These are phyloP conservation scores for Botryotinia calthae DNA, from an alignment of 2,329 filamentous ascomycete genomes.

Conservation along the genomic window DNA sequence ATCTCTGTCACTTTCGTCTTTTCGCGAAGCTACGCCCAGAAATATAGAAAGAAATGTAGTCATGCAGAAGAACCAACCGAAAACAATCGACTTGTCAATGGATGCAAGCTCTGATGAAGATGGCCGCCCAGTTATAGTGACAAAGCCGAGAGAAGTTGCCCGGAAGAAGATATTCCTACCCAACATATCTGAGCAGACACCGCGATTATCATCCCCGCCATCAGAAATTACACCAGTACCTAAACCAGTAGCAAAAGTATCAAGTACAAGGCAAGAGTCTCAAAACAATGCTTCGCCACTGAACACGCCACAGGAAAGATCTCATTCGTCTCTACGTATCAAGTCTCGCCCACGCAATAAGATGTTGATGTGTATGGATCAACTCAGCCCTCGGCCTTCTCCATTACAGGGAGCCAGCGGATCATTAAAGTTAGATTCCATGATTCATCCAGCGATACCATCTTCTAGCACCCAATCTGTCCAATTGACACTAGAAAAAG, in stretches of 20 bases:
- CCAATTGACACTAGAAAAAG: not conserved
- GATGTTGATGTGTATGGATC: constrained; percentile 38
- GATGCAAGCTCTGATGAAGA: constrained; percentile 14
- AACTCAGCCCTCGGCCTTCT: constrained; percentile 24
- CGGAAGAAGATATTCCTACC: not conserved
- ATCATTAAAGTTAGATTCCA: not conserved
- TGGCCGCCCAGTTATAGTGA: not conserved
- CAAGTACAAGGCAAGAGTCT: not conserved
- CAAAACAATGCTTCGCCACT: not conserved
- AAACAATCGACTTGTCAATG: constrained; percentile 10
- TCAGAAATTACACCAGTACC: not conserved
- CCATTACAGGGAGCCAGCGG: not conserved
- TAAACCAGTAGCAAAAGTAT: not conserved
- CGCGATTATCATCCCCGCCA: not conserved
- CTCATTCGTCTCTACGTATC: constrained; percentile 34
- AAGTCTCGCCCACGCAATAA: constrained; percentile 33
- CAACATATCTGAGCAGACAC: not conserved
- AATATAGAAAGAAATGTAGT: not conserved
- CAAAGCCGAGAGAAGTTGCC: not conserved
- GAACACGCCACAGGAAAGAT: constrained; percentile 7
- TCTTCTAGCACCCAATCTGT: not conserved
- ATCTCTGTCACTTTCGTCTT: constrained; percentile 28
- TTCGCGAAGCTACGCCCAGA: not conserved
- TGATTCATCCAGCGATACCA: not conserved
- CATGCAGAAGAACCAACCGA: not conserved